A percentile compares a stretch with the other conserved stretches of the same genome.
These are phyloP conservation scores for Fusarium azukiicola DNA, from an alignment of 2,329 filamentous ascomycete species.

Conservation along the genomic window DNA sequence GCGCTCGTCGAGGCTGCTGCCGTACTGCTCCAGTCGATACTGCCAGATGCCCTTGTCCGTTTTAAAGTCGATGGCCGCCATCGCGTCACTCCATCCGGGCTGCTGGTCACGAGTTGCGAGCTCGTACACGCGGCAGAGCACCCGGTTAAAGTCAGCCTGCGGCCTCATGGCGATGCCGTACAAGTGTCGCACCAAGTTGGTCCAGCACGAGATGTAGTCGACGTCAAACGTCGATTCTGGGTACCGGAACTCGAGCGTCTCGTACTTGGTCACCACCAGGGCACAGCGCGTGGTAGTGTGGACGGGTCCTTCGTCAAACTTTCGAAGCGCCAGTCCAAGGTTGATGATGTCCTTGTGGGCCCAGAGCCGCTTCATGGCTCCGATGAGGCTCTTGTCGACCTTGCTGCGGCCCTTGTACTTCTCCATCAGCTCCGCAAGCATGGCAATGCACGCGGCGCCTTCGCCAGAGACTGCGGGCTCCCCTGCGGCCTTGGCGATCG, in stretches of 20 bases:
- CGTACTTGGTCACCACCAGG: constrained; percentile 50
- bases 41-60: constrained; percentile 36
- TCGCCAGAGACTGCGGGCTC: constrained; percentile 33
- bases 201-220: constrained; percentile 52
- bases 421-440: constrained; percentile 17
- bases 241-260: constrained; percentile 56
- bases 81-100: constrained; percentile 45
- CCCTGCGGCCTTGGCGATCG: constrained; percentile 31
- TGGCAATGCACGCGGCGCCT: constrained; percentile 26
- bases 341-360: constrained; percentile 22
- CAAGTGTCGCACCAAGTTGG: constrained; percentile 49
- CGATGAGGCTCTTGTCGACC: constrained; percentile 28
- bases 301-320: constrained; percentile 48
- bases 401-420: constrained; percentile 35
- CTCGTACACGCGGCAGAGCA: constrained; percentile 50
- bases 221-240: constrained; percentile 53
- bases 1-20: constrained; percentile 29
- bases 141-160: constrained; percentile 38
- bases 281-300: constrained; percentile 52
- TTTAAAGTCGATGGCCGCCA: constrained; percentile 45
- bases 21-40: constrained; percentile 42
- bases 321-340: constrained; percentile 43
- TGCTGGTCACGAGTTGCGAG: constrained; percentile 45
- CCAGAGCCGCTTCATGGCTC: constrained; percentile 47
- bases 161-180: constrained; percentile 47